Base-by-base conservation (phyloP, 1,284 basidiomycete species). In the Lignosus rhinocerotis region DNA sequence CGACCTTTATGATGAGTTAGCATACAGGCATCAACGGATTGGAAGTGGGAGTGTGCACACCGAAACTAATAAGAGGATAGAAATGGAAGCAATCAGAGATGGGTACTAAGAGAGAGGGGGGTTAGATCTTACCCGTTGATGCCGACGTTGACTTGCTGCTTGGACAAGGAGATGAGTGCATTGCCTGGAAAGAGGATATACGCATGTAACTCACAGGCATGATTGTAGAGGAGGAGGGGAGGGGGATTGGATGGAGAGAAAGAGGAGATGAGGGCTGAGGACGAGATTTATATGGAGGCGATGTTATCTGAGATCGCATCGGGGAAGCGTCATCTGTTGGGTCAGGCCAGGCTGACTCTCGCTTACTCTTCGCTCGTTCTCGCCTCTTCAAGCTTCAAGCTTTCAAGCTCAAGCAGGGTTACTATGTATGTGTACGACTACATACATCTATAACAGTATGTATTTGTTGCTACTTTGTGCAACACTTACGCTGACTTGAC, bases 121-220 rank as follows among this genome's bases (percentile, higher is more conserved):
- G 59, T 53, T 50, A 54, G 47, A 46, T 54, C 73, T 58, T 56
- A 92, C 90, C 93, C 93, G 81, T 96, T 96, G 81, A 96, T 96
- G 71, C 94, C 94, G 75, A 94, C 92, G 80, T 93, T 90, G 78
- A 93, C 87, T 78, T 79, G 62, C 42, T 53, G 58, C 54, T 53
- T 45, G 36, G 2, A 31, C 48, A 31, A 32, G 30, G 34, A 31
- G 43, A 51, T 59, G n/a, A 58, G 53, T 21, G n/a, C 36, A 44
- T 12, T 1, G 41, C 16, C 2, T 10, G n/a, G 46, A 31, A 3
- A 31, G 19, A 33, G 43, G 11, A 6, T 46, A 1, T 1, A 34
- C 30, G 39, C 34, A 2, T 19, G 51, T 3, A 25, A 17, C 66
- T 62, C 25, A 68, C 66, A 38, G 65, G 51, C 66, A 68, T 68